These are phyloP conservation scores for Ophiostoma ulmi DNA, from an alignment of 2,329 filamentous ascomycete species.

Conservation along the genomic window DNA sequence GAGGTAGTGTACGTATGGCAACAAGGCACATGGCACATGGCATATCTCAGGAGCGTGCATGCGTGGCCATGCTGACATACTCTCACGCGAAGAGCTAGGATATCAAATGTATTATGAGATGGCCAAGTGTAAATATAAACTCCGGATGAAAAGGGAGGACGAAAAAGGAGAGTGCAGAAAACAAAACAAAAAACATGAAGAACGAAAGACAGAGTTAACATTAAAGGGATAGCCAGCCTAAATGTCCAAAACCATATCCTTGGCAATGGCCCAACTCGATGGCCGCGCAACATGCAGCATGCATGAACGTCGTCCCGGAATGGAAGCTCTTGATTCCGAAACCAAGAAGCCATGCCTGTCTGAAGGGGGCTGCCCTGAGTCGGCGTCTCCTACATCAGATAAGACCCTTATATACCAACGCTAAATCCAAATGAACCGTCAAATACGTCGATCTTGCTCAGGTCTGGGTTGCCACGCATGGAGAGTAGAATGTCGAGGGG, in stretches of 20 bases:
- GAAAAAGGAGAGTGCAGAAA: not conserved
- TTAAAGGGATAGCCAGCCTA: not conserved
- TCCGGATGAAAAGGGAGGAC: not conserved
- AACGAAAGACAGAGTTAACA: not conserved
- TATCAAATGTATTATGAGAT: conserved; percentile 4
- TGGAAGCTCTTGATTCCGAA: not conserved
- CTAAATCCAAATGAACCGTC: conserved; percentile 57
- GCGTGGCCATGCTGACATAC: not conserved
- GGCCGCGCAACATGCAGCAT: not conserved
- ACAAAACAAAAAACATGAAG: not conserved
- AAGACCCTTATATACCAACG: conserved; percentile 39
- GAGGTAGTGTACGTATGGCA: not conserved
- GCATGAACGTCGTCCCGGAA: not conserved
- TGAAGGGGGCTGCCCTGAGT: not conserved
- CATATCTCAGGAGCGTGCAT: not conserved
- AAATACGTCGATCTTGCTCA: conserved; percentile 50
- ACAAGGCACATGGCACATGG: not conserved
- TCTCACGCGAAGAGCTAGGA: not conserved
- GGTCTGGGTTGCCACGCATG: conserved; percentile 45
- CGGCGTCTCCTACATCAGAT: not conserved
- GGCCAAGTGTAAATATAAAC: not conserved
- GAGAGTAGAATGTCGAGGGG: conserved; percentile 50
- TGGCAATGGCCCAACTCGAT: not conserved
- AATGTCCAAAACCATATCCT: not conserved
- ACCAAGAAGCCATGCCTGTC: not conserved